Conservation (phyloP, 2,329 filamentous ascomycete species). For the Penicillium sp. region DNA sequence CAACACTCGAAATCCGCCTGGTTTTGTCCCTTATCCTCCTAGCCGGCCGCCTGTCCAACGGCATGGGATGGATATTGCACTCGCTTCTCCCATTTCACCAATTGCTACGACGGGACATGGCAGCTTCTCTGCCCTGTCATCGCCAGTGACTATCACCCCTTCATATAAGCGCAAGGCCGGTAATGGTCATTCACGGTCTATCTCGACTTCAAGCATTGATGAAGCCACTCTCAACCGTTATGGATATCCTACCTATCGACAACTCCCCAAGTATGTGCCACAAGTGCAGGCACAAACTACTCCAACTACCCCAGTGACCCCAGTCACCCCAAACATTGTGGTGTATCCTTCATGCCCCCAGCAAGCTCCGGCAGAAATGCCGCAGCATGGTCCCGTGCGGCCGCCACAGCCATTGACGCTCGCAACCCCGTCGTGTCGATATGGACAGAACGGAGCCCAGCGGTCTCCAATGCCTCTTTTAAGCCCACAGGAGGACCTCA, state of each 20-base stretch:
- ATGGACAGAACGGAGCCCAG: constrained; percentile 23
- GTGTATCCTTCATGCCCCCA: constrained; percentile 35
- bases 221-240: constrained; percentile 61
- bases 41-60: constrained; percentile 43
- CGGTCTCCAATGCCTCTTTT: constrained; percentile 22
- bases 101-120: constrained; percentile 30
- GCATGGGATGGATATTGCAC: constrained; percentile 42
- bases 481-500: constrained; percentile 24
- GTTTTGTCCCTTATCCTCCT: constrained; percentile 48
- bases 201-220: constrained; percentile 64
- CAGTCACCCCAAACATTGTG: constrained; percentile 37
- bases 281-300: constrained; percentile 40
- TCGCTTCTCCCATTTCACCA: constrained; percentile 45
- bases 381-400: constrained; percentile 43
- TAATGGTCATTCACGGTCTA: constrained; percentile 50
- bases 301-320: constrained; percentile 37
- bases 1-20: constrained; percentile 49
- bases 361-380: constrained; percentile 30
- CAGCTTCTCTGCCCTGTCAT: constrained; percentile 51
- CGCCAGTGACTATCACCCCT: constrained; percentile 54
- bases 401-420: constrained; percentile 28
- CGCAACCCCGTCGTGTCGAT: constrained; percentile 26
- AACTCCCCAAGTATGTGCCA: constrained; percentile 57
- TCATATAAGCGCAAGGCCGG: constrained; percentile 37
- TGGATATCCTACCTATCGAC: constrained; percentile 78